Conservation (phyloP, 2,329 filamentous ascomycete genomes). For the Trichoderma arundinaceum region DNA sequence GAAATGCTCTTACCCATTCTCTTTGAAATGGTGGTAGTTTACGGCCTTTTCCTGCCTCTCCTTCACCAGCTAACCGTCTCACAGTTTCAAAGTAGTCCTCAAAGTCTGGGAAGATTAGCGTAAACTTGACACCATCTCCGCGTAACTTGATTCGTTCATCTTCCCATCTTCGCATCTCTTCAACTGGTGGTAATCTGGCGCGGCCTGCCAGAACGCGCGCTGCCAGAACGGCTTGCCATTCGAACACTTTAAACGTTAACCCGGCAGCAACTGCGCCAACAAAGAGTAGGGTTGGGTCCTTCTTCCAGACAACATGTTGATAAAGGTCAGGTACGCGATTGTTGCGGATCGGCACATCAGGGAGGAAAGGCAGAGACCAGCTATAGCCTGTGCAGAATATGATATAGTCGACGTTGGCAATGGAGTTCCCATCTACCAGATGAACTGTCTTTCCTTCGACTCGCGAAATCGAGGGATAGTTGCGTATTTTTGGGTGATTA, state of each 20-base stretch:
- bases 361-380: conserved; percentile 67
- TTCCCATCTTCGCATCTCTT: conserved; percentile 63
- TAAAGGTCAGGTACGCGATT: conserved; percentile 63
- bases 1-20: conserved; percentile 57
- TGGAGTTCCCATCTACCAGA: conserved; percentile 60
- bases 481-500: conserved; percentile 58
- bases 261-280: conserved; percentile 63
- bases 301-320: conserved; percentile 61
- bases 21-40: conserved; percentile 51
- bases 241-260: conserved; percentile 71
- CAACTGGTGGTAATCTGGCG: conserved; percentile 53
- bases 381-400: conserved; percentile 71
- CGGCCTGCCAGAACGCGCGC: conserved; percentile 64
- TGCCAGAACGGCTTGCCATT: conserved; percentile 69
- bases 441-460: conserved; percentile 56
- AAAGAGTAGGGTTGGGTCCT: conserved; percentile 62
- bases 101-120: conserved; percentile 65
- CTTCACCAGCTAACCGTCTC: conserved; percentile 55
- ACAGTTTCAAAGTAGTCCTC: conserved; percentile 68
- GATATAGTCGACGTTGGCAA: conserved; percentile 63
- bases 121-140: conserved; percentile 64
- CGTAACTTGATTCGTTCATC: conserved; percentile 55
- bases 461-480: conserved; percentile 54
- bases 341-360: conserved; percentile 56
- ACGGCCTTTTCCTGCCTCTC: conserved; percentile 51